Percentiles rank a stretch among this genome's conserved stretches.
Conservation (phyloP, 768 basidiomycete species). For the Albatrellus ellisii region DNA sequence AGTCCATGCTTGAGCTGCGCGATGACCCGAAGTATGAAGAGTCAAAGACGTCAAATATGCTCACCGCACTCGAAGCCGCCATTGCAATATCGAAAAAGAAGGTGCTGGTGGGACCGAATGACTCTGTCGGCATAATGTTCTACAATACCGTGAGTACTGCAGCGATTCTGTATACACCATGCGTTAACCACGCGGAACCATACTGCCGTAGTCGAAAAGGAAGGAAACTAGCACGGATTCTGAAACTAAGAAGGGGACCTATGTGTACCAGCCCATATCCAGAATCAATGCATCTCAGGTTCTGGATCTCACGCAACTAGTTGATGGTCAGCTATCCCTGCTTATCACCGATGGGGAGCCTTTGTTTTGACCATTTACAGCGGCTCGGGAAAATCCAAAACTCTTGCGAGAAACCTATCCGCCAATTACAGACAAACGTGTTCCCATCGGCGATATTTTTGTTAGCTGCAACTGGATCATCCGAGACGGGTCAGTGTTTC, state of each 20-base stretch:
- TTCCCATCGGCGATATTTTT: slow-evolving; percentile 83
- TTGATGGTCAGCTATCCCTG: slow-evolving; percentile 52
- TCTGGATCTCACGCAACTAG: slow-evolving; percentile 59
- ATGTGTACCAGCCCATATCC: slow-evolving; percentile 62
- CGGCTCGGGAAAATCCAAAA: slow-evolving; percentile 48
- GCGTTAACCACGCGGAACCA: slow-evolving; percentile 23
- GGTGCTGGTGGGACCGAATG: slow-evolving; percentile 78
- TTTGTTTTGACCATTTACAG: slow-evolving; percentile 23
- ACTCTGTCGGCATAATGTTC: slow-evolving; percentile 79
- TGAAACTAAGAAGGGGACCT: slow-evolving; percentile 58
- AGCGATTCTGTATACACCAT: not conserved
- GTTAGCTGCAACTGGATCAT: slow-evolving; percentile 84
- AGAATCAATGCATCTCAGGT: slow-evolving; percentile 74
- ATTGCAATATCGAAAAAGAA: slow-evolving; percentile 85
- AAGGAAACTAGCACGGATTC: slow-evolving; percentile 27
- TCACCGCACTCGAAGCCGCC: slow-evolving; percentile 68
- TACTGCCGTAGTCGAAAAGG: no score
- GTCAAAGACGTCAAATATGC: slow-evolving; percentile 61
- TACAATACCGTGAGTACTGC: slow-evolving; percentile 72
- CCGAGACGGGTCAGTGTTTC: slow-evolving; percentile 58
- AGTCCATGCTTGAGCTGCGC: slow-evolving; percentile 69
- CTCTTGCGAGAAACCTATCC: slow-evolving; percentile 49
- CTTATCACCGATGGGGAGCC: not conserved
- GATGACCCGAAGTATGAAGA: slow-evolving; percentile 57
- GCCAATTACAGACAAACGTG: slow-evolving; percentile 39